Percentiles rank a stretch among this genome's conserved stretches.
Conservation (phyloP, 768 basidiomycete genomes). For the Mycena olivaceomarginata region DNA sequence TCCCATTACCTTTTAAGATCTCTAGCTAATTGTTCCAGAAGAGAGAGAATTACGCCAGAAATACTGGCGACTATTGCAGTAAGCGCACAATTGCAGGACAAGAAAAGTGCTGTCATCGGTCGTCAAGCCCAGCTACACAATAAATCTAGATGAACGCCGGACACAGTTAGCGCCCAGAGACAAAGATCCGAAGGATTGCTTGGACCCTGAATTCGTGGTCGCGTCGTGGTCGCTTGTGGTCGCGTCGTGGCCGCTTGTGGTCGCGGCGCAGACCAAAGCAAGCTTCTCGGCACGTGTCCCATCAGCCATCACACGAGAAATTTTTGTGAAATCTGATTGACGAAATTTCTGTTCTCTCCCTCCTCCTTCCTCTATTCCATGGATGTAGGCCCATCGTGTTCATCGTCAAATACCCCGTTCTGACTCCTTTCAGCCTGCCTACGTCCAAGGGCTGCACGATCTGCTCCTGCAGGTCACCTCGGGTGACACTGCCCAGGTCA, state of each 20-base stretch:
- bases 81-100: conserved; percentile 54
- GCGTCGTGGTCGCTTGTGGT: no score
- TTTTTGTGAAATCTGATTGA: background rate
- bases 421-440: conserved; percentile 71
- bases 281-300: background rate
- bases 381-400: conserved; percentile 66
- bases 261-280: background rate
- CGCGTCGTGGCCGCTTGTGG: no score
- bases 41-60: conserved; percentile 4
- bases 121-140: background rate
- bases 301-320: background rate
- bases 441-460: conserved; percentile 88
- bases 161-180: background rate
- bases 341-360: conserved; percentile 36
- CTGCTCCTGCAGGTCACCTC: conserved; percentile 91
- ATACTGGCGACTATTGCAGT: background rate
- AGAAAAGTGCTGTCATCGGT: background rate
- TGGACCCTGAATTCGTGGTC: no score
- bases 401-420: conserved; percentile 44
- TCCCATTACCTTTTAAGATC: conserved; percentile 5
- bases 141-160: background rate
- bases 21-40: conserved; percentile 12
- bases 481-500: conserved; percentile 92
- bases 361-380: conserved; percentile 58
- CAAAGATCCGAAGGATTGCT: background rate